Conservation (phyloP, 2,329 filamentous ascomycete species). For the Dactylellina leptospora region DNA sequence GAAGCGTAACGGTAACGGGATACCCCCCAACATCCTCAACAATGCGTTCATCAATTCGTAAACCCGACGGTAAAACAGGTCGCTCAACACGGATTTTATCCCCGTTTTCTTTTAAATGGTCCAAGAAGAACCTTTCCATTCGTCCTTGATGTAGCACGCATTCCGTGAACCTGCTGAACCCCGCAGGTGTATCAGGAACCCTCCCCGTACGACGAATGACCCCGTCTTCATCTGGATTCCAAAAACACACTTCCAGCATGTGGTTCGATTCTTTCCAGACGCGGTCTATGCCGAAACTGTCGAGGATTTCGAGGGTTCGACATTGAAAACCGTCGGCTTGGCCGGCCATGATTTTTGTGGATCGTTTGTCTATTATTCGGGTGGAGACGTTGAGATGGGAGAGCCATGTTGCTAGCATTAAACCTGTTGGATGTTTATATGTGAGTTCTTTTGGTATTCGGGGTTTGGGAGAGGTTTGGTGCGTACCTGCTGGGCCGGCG, state of each 20-base stretch:
- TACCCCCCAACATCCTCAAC: slow-evolving; percentile 66
- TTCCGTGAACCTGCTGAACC: slow-evolving; percentile 71
- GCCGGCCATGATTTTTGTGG: slow-evolving; percentile 59
- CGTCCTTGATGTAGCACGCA: slow-evolving; percentile 74
- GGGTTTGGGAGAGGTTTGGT: not conserved
- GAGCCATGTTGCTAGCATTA: slow-evolving; percentile 61
- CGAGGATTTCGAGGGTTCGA: slow-evolving; percentile 76
- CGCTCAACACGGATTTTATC: slow-evolving; percentile 68
- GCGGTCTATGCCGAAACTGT: slow-evolving; percentile 74
- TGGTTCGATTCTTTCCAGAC: slow-evolving; percentile 74
- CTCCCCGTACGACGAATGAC: slow-evolving; percentile 68
- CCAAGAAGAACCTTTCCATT: slow-evolving; percentile 73
- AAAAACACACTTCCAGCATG: slow-evolving; percentile 70
- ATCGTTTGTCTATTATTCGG: slow-evolving; percentile 61
- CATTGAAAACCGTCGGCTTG: slow-evolving; percentile 68
- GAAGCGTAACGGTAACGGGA: slow-evolving; percentile 70
- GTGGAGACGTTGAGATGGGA: slow-evolving; percentile 65
- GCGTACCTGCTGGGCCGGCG: slow-evolving; percentile 63
- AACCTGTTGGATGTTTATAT: not conserved
- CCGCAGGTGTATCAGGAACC: slow-evolving; percentile 71
- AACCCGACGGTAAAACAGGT: slow-evolving; percentile 67
- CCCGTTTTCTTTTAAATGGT: slow-evolving; percentile 68
- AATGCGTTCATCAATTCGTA: slow-evolving; percentile 66
- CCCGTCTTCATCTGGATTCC: slow-evolving; percentile 71
- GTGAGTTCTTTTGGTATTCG: not conserved